These are phyloP conservation scores for Coemansia asiatica DNA, from an alignment of 192 early-diverging fungal genomes.

Conservation along the genomic window DNA sequence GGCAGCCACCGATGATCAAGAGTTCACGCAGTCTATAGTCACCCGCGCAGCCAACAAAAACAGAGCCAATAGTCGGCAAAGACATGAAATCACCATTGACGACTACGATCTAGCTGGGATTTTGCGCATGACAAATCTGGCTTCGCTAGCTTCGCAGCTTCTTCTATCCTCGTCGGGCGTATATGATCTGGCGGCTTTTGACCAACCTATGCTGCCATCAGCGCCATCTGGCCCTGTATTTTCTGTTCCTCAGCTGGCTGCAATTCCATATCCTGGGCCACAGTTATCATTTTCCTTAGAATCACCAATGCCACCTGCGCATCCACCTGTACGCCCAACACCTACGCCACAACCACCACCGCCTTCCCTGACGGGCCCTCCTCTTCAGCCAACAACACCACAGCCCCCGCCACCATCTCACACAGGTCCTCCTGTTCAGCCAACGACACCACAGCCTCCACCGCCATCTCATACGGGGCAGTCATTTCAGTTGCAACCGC, in stretches of 20 bases:
- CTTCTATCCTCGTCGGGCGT: background rate
- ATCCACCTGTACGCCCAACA: background rate
- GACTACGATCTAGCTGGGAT: slow-evolving; percentile 29
- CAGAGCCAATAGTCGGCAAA: background rate
- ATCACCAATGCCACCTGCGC: background rate
- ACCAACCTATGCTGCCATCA: background rate
- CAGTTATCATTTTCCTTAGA: background rate
- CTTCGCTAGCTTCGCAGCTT: slow-evolving; percentile 1
- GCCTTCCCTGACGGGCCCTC: slow-evolving; percentile 2
- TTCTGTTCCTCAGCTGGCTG: background rate
- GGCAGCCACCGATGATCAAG: background rate
- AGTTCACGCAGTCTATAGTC: slow-evolving; percentile 5
- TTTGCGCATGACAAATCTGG: slow-evolving; percentile 14
- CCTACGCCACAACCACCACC: slow-evolving; percentile 1
- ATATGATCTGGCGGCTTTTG: background rate
- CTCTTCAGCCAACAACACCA: background rate
- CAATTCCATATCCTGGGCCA: background rate
- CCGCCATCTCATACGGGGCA: slow-evolving; percentile 1
- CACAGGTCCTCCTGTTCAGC: background rate
- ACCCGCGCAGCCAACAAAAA: background rate
- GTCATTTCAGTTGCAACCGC: background rate
- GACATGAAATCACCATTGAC: slow-evolving; percentile 30
- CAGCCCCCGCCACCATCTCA: slow-evolving; percentile 1
- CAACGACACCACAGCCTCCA: background rate
- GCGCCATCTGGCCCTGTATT: background rate